Evolutionary conservation across 768 basidiomycete species (phyloP), one percentile per base, ranked within the genome.

Genomic region (Russula olivacea): DNA sequence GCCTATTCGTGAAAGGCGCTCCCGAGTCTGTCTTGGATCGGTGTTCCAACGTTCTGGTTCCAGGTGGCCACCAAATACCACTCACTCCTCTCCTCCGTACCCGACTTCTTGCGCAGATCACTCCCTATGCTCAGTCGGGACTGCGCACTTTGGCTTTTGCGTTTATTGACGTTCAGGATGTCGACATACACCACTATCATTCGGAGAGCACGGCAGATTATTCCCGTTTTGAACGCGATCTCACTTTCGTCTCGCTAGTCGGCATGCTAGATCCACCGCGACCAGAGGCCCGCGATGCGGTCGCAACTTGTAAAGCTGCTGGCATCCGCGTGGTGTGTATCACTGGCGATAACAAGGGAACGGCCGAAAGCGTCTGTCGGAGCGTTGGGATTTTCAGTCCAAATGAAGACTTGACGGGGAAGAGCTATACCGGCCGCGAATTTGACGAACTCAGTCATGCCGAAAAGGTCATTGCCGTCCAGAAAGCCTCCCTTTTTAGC

Each of bases 191-290:
- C 6, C 88, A 94, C 75, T 98, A 97, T 77, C 82, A 83, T 50
- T 88, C 88, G 3, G 82, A 93, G 64, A 86, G 84, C 71, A 79
- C 87, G 4, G 81, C 81, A 59, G 91, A 96, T 68, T 99, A 97
- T 72, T 76, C 86, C 47, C 86, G 87, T 38, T 99, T 99, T 71
- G 96, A 99, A 75, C 86, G 85, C 71, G 81, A 93, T 69, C 81
- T 99, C 61, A 91, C 89, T 5, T 98, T 99, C 73, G 94, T 96
- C 61, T 95, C 93, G 15, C 79, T 99, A 52, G 93, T 96, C 62
- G 96, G 92, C 61, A 99, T 99, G 97, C 83, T 96, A 48, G 96
- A 99, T 71, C 96, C 96, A 23, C 96, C 96, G 6, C 89, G 96
- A 32, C 95, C 96, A 4, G 96, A 98, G 76, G 97, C 94, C 45